Base-by-base conservation (phyloP, 164 flowering plant genomes). In the Tinospora cordifolia region DNA sequence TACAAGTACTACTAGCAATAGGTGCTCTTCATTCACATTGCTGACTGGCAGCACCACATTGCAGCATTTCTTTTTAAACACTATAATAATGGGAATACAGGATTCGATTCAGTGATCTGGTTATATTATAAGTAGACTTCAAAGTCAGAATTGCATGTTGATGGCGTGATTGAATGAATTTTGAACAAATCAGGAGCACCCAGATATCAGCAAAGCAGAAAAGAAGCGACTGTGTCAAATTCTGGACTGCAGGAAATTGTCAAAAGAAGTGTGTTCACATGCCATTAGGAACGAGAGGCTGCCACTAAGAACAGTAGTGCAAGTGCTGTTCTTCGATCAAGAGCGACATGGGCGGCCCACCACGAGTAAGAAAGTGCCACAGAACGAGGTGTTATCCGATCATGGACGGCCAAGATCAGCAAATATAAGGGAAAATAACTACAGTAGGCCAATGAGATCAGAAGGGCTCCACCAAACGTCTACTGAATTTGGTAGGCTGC, bases 261-360 rank as follows among this genome's bases (percentile, higher is more conserved):
- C 98, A 0, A 79, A 83, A 0, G 88, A 86, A 34, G 83, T 83
- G 12, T 81, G 95, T 6, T 83, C 88, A 10, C 92, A 93, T 70
- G 98, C 86, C 2, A 86, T 90, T 64, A 84, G 81, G 66, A 93
- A 93, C 58, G 97, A 91, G 74, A 78, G 87, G 40, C 81, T 93
- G 7, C 98, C 98, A 27, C 69, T 93, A 71, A 81, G 98, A 78
- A 93, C 97, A 15, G 93, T 93, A 7, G 95, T 93, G 69, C 98
- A 93, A 80, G 87, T 87, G 63, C 88, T 93, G 68, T 93, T 84
- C 83, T 82, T 81, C 38, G 97, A 93, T 19, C 97, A 89, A 71
- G 97, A 85, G 65, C 82, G 81, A 76, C 75, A 79, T 38, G 41
- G 74, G n/a, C 80, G 67, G 44, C 9, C 78, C 25, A 58, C 70